Percentiles rank a stretch among this genome's conserved stretches.
Conservation (phyloP, 2,329 filamentous ascomycete species). For the Uncinocarpus reesii region DNA sequence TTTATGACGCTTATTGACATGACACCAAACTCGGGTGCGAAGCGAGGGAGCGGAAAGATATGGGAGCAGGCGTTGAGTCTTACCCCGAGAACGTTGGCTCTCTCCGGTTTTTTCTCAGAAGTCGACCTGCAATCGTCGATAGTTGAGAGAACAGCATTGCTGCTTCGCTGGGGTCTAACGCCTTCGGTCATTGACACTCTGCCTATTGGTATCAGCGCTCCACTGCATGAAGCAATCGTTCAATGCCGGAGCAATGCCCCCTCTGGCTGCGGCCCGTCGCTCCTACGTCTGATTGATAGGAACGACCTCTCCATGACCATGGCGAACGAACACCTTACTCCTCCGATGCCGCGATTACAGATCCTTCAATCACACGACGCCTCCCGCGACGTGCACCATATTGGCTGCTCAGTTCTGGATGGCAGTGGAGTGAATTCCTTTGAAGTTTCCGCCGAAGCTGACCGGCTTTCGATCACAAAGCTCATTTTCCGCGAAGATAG, state of each 20-base stretch:
- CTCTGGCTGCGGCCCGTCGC: slow-evolving; percentile 58
- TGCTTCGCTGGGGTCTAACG: slow-evolving; percentile 58
- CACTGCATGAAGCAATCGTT: slow-evolving; percentile 74
- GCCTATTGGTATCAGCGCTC: slow-evolving; percentile 71
- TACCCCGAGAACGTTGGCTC: slow-evolving; percentile 58
- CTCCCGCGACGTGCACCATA: slow-evolving; percentile 63
- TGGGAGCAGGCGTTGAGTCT: slow-evolving; percentile 33
- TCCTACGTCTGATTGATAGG: slow-evolving; percentile 67
- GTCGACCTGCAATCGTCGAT: slow-evolving; percentile 42
- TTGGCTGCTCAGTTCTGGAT: slow-evolving; percentile 49
- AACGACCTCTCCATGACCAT: slow-evolving; percentile 67
- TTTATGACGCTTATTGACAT: slow-evolving; percentile 46
- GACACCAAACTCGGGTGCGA: slow-evolving; percentile 28
- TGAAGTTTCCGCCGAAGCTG: slow-evolving; percentile 71
- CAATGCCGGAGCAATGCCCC: slow-evolving; percentile 75
- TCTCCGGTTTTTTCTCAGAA: slow-evolving; percentile 56
- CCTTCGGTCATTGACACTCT: slow-evolving; percentile 63
- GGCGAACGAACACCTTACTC: slow-evolving; percentile 35
- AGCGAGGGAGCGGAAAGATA: slow-evolving; percentile 24
- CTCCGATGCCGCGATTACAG: slow-evolving; percentile 27
- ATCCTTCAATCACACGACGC: slow-evolving; percentile 52
- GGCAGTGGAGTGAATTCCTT: slow-evolving; percentile 47
- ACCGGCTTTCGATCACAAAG: slow-evolving; percentile 71
- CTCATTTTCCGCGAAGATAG: slow-evolving; percentile 87
- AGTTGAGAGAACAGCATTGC: slow-evolving; percentile 59